These are phyloP conservation scores for Colletotrichum truncatum DNA, from an alignment of 2,329 filamentous ascomycete genomes.

Conservation along the genomic window DNA sequence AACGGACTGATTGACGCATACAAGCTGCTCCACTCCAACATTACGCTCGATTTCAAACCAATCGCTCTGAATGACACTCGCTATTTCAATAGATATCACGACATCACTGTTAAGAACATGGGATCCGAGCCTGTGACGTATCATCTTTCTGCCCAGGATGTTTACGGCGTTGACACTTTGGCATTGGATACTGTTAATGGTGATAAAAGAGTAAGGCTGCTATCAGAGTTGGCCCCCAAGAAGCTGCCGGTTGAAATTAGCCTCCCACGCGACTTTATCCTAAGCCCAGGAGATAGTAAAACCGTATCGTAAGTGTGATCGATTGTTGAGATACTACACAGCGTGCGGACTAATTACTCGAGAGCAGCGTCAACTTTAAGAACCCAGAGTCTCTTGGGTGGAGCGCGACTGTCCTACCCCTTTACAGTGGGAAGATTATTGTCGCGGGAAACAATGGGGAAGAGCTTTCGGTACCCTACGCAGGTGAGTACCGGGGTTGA, in stretches of 20 bases:
- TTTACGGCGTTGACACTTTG: conserved; percentile 46
- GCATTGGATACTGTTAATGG: conserved; percentile 15
- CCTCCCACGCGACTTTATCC: conserved; percentile 33
- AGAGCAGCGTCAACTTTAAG: conserved; percentile 38
- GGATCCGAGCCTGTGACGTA: conserved; percentile 44
- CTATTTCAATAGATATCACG: conserved; percentile 41
- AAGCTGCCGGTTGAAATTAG: conserved; percentile 26
- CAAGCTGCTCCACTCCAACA: conserved; percentile 49
- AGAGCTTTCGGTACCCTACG: conserved; percentile 43
- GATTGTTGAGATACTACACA: not conserved
- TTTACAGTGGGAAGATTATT: conserved; percentile 44
- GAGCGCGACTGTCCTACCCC: conserved; percentile 37
- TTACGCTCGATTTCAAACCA: conserved; percentile 46
- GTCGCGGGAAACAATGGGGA: conserved; percentile 41
- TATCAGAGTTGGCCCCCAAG: conserved; percentile 21
- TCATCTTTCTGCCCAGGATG: conserved; percentile 37
- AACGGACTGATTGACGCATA: conserved; percentile 52
- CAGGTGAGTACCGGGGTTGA: conserved; percentile 25
- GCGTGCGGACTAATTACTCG: not conserved
- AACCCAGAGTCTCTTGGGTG: conserved; percentile 37
- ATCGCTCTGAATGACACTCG: conserved; percentile 56
- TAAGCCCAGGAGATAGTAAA: conserved; percentile 36
- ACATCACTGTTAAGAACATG: conserved; percentile 46
- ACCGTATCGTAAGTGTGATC: conserved; percentile 28
- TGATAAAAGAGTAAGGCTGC: not conserved